These are phyloP conservation scores for Tulasnella sp. DNA, from an alignment of 768 basidiomycete genomes.

Conservation along the genomic window DNA sequence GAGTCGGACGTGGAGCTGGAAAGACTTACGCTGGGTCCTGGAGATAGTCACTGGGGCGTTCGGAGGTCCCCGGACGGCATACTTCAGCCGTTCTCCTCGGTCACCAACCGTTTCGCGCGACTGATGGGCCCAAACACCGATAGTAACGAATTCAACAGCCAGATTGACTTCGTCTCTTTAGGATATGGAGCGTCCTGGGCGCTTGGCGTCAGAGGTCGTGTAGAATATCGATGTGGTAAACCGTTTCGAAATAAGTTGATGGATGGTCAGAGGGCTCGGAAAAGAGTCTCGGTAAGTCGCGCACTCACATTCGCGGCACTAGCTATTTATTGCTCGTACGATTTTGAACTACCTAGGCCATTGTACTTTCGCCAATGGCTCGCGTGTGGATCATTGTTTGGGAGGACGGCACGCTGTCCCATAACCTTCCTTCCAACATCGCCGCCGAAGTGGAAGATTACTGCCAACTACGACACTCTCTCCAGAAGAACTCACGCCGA, in stretches of 20 bases:
- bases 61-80: neutral
- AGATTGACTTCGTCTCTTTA: neutral
- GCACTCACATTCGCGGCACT: neutral
- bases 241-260: neutral
- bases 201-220: neutral
- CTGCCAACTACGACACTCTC: neutral
- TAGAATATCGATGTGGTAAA: neutral
- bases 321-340: neutral
- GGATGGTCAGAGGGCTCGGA: neutral
- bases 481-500: neutral
- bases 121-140: neutral
- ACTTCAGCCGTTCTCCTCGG: neutral
- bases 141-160: neutral
- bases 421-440: neutral
- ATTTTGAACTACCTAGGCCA: neutral
- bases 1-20: neutral
- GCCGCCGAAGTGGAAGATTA: neutral
- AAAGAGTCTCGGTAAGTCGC: neutral
- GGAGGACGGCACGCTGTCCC: neutral
- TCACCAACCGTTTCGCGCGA: neutral
- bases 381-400: conserved; percentile 2
- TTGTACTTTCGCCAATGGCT: neutral
- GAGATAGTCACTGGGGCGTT: neutral
- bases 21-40: neutral
- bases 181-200: neutral